Percentiles rank a stretch among this genome's conserved stretches.
Evolutionary conservation across 495 filamentous ascomycete species (phyloP).

Genomic region (Poronia punctata): DNA sequence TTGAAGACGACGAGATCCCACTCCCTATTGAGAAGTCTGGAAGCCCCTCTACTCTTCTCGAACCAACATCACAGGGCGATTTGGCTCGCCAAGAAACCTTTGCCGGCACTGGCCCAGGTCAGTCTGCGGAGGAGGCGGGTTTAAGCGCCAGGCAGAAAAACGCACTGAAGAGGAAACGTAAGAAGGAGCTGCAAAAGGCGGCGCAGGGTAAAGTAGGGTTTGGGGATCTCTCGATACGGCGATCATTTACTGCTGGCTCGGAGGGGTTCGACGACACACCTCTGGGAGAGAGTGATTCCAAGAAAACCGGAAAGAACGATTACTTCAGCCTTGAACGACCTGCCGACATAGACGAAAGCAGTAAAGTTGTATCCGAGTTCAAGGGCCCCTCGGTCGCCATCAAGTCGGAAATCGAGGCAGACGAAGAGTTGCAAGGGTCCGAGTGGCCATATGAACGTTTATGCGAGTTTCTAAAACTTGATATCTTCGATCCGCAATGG

Average conservation of each 20-base stretch:
- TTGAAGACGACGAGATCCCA: slow-evolving; percentile 75
- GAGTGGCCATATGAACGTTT: slow-evolving; percentile 93
- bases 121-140: slow-evolving; percentile 56
- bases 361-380: slow-evolving; percentile 91
- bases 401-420: slow-evolving; percentile 58
- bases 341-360: slow-evolving; percentile 70
- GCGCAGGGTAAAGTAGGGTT: slow-evolving; percentile 63
- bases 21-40: slow-evolving; percentile 30
- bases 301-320: slow-evolving; percentile 72
- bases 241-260: slow-evolving; percentile 51
- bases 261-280: slow-evolving; percentile 50
- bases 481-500: slow-evolving; percentile 91
- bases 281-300: slow-evolving; percentile 50
- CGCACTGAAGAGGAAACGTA: slow-evolving; percentile 84
- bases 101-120: slow-evolving; percentile 20
- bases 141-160: slow-evolving; percentile 90
- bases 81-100: slow-evolving; percentile 28
- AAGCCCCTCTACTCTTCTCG: slow-evolving; percentile 36
- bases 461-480: slow-evolving; percentile 85
- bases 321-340: slow-evolving; percentile 81
- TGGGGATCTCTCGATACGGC: slow-evolving; percentile 73
- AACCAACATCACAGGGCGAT: slow-evolving; percentile 35
- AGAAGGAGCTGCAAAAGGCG: slow-evolving; percentile 73
- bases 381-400: slow-evolving; percentile 65
- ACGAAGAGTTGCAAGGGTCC: slow-evolving; percentile 67